Evolutionary conservation across 2,329 filamentous ascomycete species (phyloP).

Genomic region (Fusarium sarcochroum): DNA sequence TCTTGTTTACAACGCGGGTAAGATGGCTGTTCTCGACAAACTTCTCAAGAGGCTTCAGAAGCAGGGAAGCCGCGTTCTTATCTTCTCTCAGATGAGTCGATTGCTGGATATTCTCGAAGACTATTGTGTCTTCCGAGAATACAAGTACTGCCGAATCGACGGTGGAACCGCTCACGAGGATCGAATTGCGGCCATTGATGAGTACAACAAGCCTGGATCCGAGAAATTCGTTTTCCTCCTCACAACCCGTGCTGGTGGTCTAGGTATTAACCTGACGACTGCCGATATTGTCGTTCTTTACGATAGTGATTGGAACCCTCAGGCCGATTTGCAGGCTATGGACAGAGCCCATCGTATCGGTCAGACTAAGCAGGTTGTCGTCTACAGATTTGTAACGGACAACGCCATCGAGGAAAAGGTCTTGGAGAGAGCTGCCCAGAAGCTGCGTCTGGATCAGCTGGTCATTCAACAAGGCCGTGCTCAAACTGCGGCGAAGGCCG

Average conservation of each 20-base stretch:
- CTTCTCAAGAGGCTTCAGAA: constrained; percentile 85
- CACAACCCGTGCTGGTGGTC: constrained; percentile 93
- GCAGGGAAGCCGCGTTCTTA: constrained; percentile 94
- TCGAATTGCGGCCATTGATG: constrained; percentile 96
- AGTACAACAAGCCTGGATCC: constrained; percentile 96
- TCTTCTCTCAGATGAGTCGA: constrained; percentile 99
- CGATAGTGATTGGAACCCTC: constrained; percentile 99
- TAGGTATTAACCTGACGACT: constrained; percentile 95
- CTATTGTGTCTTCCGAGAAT: constrained; percentile 96
- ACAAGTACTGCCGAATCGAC: constrained; percentile 97
- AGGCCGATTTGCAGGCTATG: constrained; percentile 98
- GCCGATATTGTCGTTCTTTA: constrained; percentile 97
- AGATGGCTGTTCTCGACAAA: constrained; percentile 98
- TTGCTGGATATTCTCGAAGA: constrained; percentile 96
- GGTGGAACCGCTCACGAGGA: constrained; percentile 97
- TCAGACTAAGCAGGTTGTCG: constrained; percentile 96
- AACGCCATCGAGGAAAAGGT: constrained; percentile 99
- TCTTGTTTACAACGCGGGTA: constrained; percentile 91
- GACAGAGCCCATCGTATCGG: constrained; percentile 98
- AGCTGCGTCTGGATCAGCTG: constrained; percentile 93
- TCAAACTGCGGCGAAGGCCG: constrained; percentile 90
- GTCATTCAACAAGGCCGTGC: constrained; percentile 98
- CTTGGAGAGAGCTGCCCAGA: constrained; percentile 94
- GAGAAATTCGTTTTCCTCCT: constrained; percentile 98
- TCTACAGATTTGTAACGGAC: constrained; percentile 97